Base-by-base conservation (phyloP, 1,284 basidiomycete genomes). In the Microbotryum silenes-acaulis region DNA sequence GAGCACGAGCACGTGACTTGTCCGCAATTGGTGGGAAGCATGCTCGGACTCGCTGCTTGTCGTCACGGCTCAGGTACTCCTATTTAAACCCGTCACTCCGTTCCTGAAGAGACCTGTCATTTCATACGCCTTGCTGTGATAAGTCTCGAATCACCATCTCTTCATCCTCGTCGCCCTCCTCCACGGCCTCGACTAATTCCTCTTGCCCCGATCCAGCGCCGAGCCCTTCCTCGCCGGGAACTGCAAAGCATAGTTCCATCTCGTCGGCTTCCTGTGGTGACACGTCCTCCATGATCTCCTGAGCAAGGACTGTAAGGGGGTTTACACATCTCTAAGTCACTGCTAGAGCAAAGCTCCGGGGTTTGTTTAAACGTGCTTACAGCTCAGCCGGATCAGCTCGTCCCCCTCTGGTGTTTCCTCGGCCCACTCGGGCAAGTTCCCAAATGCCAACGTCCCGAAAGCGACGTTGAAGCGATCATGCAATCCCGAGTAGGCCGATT, bases 231-330 rank as follows among this genome's bases (percentile, higher is more conserved):
- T 55, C 64, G 23, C 47, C 57, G 4, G 51, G 7, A 0, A 54
- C 27, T 2, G 55, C 64, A 47, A 68, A 68, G 46, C 66, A 66
- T 7, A 52, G 56, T n/a, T 61, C 64, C 47, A 68, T 57, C 37
- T 56, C 57, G 4, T 68, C 64, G 16, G 63, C 56, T 27, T 68
- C 64, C 31, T 61, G 37, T 2, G 67, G 67, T 16, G 54, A 47
- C 18, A 59, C 55, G 25, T 66, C 64, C 54, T 66, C 67, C 58
- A 68, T 62, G 20, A 68, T 60, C 49, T 68, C 64, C 25, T 66
- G 64, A 7, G 64, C 64, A 12, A 68, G 56, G 42, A 63, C 66
- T 68, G 37, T 5, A 12, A 23, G 18, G 27, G 27, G 9, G 42
- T 23, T 27, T 20, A 47, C n/a, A 37, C 33, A 23, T n/a, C 16